Conservation (phyloP, 768 basidiomycete genomes). For the Trametes maxima region DNA sequence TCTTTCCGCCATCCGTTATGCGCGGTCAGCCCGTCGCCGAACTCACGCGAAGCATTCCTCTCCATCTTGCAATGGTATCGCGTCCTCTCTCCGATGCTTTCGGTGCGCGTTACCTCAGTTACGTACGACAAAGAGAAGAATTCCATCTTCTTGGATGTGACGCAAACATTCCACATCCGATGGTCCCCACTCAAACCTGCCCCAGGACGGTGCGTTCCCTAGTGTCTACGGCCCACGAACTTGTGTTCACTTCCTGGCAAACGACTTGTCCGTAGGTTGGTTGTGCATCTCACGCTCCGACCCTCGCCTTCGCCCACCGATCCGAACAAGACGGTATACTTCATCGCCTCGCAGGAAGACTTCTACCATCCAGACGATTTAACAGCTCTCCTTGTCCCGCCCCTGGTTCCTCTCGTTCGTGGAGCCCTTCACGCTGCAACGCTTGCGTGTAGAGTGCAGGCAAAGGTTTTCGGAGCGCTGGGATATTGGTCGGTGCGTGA, state of each 20-base stretch:
- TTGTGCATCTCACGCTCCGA: slow-evolving; percentile 54
- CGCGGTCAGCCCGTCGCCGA: slow-evolving; percentile 46
- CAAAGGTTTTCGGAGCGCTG: slow-evolving; percentile 15
- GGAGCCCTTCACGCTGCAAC: slow-evolving; percentile 34
- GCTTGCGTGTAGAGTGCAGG: slow-evolving; percentile 25
- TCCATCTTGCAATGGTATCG: slow-evolving; percentile 71
- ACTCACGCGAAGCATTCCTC: slow-evolving; percentile 56
- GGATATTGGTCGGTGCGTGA: slow-evolving; percentile 22
- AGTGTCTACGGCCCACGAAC: not conserved
- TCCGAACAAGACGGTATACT: slow-evolving; percentile 42
- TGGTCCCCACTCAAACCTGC: slow-evolving; percentile 47
- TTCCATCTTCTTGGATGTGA: slow-evolving; percentile 52
- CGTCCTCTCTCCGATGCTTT: slow-evolving; percentile 55
- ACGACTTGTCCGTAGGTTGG: slow-evolving; percentile 36
- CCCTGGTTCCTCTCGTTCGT: slow-evolving; percentile 41
- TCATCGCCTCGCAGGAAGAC: slow-evolving; percentile 60
- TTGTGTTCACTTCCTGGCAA: not conserved
- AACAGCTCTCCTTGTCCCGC: slow-evolving; percentile 45
- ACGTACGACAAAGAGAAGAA: slow-evolving; percentile 48
- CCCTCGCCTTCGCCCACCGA: slow-evolving; percentile 9
- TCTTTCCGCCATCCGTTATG: slow-evolving; percentile 63
- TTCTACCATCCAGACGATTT: slow-evolving; percentile 60
- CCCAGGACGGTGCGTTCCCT: slow-evolving; percentile 45
- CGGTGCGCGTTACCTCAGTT: slow-evolving; percentile 45
- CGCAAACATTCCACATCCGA: slow-evolving; percentile 57